Evolutionary conservation across 2,329 filamentous ascomycete genomes (phyloP).

Genomic region (Sclerotinia trifoliorum): DNA sequence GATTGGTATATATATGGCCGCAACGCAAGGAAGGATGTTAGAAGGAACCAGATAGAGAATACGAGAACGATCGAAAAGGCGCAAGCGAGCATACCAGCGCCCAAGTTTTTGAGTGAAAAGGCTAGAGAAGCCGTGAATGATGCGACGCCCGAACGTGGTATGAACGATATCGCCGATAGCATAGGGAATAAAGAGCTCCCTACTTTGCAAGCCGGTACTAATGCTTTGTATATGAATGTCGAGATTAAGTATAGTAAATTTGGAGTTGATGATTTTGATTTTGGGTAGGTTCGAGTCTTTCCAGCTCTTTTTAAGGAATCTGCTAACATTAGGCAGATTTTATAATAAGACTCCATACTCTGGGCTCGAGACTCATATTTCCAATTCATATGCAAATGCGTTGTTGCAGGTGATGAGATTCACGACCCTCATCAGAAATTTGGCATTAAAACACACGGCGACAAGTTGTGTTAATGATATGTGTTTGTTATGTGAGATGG

Average conservation of each 20-base stretch:
- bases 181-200: conserved; percentile 69
- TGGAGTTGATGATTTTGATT: conserved; percentile 98
- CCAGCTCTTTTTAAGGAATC: conserved; percentile 12
- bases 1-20: conserved; percentile 78
- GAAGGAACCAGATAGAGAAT: conserved; percentile 80
- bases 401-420: conserved; percentile 90
- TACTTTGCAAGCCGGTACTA: conserved; percentile 75
- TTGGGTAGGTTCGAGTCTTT: conserved; percentile 60
- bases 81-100: conserved; percentile 64
- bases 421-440: conserved; percentile 81
- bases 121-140: conserved; percentile 64
- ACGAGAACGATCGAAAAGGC: conserved; percentile 63
- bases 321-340: conserved; percentile 55
- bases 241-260: conserved; percentile 99
- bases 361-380: conserved; percentile 91
- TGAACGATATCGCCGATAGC: conserved; percentile 59
- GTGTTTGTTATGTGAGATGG: conserved; percentile 90
- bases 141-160: conserved; percentile 43
- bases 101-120: conserved; percentile 94
- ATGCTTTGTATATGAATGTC: conserved; percentile 86
- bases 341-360: conserved; percentile 94
- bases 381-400: conserved; percentile 94
- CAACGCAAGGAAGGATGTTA: conserved; percentile 64
- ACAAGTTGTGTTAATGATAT: conserved; percentile 77
- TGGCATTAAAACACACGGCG: conserved; percentile 85